A percentile compares a stretch with the other conserved stretches of the same genome.
Evolutionary conservation across 1,284 basidiomycete genomes (phyloP).

Genomic region (Marasmius sp.): DNA sequence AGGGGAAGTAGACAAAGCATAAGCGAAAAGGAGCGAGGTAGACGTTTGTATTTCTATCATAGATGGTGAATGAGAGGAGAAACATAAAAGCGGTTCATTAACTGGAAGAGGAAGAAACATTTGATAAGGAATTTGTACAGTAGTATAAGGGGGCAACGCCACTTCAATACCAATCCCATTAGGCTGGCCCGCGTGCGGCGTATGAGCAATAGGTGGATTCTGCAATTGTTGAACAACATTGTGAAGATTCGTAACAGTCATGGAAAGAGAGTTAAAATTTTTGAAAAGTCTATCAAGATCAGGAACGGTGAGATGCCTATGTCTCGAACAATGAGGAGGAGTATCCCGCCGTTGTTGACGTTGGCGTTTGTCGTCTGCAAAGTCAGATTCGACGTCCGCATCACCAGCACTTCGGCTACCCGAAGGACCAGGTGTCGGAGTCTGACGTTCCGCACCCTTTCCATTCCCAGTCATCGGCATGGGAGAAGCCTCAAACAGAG

Average conservation of each 20-base stretch:
- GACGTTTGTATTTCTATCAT: not conserved
- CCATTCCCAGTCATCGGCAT: not conserved
- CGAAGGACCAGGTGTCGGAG: not conserved
- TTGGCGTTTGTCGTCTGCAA: not conserved
- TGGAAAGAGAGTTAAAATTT: not conserved
- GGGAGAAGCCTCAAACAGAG: not conserved
- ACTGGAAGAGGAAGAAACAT: too few relatives aligned
- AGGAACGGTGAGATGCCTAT: not conserved
- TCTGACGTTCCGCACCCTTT: not conserved
- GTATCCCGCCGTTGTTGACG: not conserved
- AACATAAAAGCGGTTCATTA: not conserved
- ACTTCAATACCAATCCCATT: too few relatives aligned
- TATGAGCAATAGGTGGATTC: too few relatives aligned
- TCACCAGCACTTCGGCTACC: not conserved
- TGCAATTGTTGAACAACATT: too few relatives aligned
- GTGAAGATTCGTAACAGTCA: too few relatives aligned
- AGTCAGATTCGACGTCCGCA: not conserved
- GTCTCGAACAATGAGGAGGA: too few relatives aligned
- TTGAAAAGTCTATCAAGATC: not conserved
- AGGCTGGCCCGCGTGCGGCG: too few relatives aligned
- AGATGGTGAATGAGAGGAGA: not conserved
- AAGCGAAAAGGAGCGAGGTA: not conserved
- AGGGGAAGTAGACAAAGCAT: not conserved
- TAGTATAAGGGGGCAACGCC: too few relatives aligned
- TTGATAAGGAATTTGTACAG: too few relatives aligned